phyloP scores from a whole-genome alignment of 2,329 filamentous ascomycete species.

The Fusarium continuum region DNA sequence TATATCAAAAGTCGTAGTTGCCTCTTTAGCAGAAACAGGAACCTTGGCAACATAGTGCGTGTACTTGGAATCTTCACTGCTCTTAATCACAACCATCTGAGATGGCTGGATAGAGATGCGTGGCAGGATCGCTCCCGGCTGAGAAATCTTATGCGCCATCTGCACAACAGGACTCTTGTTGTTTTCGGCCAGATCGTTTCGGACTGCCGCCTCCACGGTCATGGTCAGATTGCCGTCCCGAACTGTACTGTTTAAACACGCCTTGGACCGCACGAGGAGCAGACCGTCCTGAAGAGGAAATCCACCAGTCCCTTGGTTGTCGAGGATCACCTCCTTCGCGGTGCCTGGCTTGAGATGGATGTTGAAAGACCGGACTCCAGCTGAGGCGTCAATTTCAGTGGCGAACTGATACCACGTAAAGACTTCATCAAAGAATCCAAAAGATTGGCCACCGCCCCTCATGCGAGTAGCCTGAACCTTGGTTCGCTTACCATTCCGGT shows the following conservation, averaged over 20 bases:
- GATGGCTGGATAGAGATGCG: not conserved
- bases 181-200: not conserved
- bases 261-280: not conserved
- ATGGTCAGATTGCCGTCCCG: not conserved
- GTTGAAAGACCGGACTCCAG: not conserved
- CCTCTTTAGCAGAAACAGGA: not conserved
- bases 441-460: not conserved
- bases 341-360: not conserved
- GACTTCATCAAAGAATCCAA: conserved; percentile 4
- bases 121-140: not conserved
- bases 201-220: not conserved
- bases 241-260: not conserved
- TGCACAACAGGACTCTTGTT: not conserved
- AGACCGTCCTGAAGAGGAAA: conserved; percentile 1
- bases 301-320: conserved; percentile 1
- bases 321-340: not conserved
- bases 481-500: not conserved
- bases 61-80: not conserved
- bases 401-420: conserved; percentile 5
- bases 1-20: not conserved
- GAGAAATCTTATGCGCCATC: conserved; percentile 4
- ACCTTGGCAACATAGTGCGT: not conserved
- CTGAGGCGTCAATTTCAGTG: not conserved
- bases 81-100: not conserved
- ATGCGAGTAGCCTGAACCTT: not conserved